phyloP scores from a whole-genome alignment of 441 rosid species.

The Aquilaria agallochum region DNA sequence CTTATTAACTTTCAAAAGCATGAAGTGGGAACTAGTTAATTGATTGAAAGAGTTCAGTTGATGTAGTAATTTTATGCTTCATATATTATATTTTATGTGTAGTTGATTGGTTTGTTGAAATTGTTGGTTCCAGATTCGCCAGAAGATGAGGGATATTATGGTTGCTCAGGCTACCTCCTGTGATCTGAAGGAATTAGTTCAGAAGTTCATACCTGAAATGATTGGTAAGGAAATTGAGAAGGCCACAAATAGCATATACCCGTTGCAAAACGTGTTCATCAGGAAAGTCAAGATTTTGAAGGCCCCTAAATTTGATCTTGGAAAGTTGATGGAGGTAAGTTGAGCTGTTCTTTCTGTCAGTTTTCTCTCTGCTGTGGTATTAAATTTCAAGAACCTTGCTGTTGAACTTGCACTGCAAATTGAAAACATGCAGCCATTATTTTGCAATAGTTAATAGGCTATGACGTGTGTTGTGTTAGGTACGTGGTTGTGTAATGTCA shows the following conservation, averaged over 20 bases:
- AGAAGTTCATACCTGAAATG: constrained; percentile 63
- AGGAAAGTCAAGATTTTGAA: constrained; percentile 73
- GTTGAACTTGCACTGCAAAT: background rate
- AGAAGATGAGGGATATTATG: constrained; percentile 79
- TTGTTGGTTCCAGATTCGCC: constrained; percentile 39
- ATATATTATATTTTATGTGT: background rate
- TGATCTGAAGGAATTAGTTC: constrained; percentile 64
- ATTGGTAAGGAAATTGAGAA: constrained; percentile 80
- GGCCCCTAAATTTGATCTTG: constrained; percentile 79
- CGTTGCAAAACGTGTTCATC: constrained; percentile 66
- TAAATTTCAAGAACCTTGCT: no score
- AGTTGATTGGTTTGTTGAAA: background rate
- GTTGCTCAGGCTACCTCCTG: constrained; percentile 56
- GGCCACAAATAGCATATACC: constrained; percentile 67
- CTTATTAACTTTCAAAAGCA: no score
- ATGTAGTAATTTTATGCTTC: background rate
- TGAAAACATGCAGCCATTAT: background rate
- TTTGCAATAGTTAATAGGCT: background rate
- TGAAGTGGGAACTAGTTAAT: no score
- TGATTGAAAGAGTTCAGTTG: no score
- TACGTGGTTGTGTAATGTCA: no score
- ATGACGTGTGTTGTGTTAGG: background rate
- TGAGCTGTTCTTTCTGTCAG: background rate
- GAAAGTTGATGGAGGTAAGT: constrained; percentile 71
- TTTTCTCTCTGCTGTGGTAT: no score